A percentile compares a stretch with the other conserved stretches of the same genome.
These are phyloP conservation scores for Protomyces lactucae-debilis DNA, from an alignment of 1,139 yeast species.

Conservation along the genomic window DNA sequence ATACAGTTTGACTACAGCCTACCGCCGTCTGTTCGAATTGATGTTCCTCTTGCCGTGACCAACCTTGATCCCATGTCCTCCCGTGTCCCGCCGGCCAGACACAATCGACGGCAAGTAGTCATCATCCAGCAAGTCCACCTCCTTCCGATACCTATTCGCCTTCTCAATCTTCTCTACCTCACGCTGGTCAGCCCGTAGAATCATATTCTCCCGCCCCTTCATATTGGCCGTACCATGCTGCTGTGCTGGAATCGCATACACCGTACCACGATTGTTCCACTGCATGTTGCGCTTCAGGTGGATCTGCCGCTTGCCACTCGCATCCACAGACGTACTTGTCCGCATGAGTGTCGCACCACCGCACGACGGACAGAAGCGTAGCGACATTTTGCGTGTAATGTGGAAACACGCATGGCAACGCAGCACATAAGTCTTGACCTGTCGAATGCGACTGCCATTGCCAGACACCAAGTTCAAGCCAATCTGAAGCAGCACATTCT, in stretches of 20 bases:
- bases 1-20: neutral
- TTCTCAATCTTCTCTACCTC: constrained; percentile 71
- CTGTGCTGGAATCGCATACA: constrained; percentile 59
- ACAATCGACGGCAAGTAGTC: constrained; percentile 28
- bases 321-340: constrained; percentile 76
- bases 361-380: constrained; percentile 93
- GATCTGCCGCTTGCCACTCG: constrained; percentile 79
- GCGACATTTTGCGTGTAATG: constrained; percentile 44
- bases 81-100: constrained; percentile 25
- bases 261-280: constrained; percentile 88
- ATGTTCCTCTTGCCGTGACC: constrained; percentile 23
- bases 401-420: constrained; percentile 96
- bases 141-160: constrained; percentile 23
- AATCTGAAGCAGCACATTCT: constrained; percentile 86
- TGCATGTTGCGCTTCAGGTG: constrained; percentile 86
- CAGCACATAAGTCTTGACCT: constrained; percentile 86
- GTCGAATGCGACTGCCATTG: constrained; percentile 75
- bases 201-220: constrained; percentile 27
- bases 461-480: constrained; percentile 83
- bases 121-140: constrained; percentile 27
- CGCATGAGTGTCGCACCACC: constrained; percentile 87
- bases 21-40: constrained; percentile 16
- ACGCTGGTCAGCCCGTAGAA: constrained; percentile 74
- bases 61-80: constrained; percentile 1
- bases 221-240: constrained; percentile 28